Evolutionary conservation across 257 asterid genomes (phyloP).

Genomic region (Voacanga thouarsii): DNA sequence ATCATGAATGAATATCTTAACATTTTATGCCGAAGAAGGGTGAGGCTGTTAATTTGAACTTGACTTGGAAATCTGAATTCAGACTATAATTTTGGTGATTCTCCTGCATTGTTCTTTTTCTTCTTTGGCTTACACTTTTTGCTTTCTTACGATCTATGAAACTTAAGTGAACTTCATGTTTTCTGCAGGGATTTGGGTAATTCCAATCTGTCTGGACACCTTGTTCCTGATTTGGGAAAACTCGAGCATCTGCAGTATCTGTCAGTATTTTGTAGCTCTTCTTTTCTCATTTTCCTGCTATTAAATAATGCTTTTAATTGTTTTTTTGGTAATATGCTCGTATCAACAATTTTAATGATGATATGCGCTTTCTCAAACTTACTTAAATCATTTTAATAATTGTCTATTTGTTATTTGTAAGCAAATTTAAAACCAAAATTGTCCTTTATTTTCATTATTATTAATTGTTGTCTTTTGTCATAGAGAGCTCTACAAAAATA

Average conservation of each 20-base stretch:
- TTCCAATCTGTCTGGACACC: conserved; percentile 66
- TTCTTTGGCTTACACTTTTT: not conserved
- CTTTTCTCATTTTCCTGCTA: not conserved
- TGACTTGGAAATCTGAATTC: no score
- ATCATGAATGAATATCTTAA: no score
- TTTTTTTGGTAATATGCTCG: not conserved
- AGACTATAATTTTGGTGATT: not conserved
- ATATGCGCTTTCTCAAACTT: not conserved
- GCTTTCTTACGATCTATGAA: not conserved
- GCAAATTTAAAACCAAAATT: not conserved
- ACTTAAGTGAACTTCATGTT: not conserved
- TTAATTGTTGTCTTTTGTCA: conserved; percentile 14
- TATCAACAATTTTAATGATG: not conserved
- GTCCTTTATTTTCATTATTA: not conserved
- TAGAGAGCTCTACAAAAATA: conserved; percentile 93
- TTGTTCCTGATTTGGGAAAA: conserved; percentile 68
- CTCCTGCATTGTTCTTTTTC: not conserved
- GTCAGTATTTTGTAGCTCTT: conserved; percentile 39
- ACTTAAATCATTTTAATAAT: not conserved
- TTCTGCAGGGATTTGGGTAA: conserved; percentile 72
- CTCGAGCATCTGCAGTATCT: conserved; percentile 70
- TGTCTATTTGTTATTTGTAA: not conserved
- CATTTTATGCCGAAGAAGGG: no score
- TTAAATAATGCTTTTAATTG: not conserved
- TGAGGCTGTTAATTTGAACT: not conserved